A percentile compares a stretch with the other conserved stretches of the same genome.
phyloP scores from a whole-genome alignment of 306 rosid genomes.

The Fragaria nilgerrensis region DNA sequence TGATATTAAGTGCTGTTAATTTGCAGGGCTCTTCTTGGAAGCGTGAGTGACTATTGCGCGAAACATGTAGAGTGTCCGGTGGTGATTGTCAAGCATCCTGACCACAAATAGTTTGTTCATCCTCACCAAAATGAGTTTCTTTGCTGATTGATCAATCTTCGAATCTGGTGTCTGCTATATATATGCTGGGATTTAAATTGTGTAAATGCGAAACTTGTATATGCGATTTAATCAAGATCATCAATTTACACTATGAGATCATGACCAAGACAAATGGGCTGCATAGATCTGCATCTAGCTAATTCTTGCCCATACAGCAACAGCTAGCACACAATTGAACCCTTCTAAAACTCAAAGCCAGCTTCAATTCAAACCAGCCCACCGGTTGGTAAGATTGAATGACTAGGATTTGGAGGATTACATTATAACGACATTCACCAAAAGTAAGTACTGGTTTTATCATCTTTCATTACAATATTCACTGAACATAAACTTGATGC shows the following conservation, averaged over 20 bases:
- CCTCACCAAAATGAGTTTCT: not conserved
- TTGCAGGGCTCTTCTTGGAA: conserved; percentile 72
- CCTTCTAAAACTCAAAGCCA: not conserved
- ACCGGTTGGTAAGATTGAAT: not conserved
- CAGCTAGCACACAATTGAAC: not conserved
- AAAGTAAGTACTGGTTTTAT: not conserved
- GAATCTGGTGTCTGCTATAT: not conserved
- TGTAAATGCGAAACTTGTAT: not conserved
- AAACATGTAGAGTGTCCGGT: conserved; percentile 75
- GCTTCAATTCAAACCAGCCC: not conserved
- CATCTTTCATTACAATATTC: not conserved
- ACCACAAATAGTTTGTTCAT: not conserved
- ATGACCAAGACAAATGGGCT: not conserved
- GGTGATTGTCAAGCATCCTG: conserved; percentile 63
- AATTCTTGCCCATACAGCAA: not conserved
- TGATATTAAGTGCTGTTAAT: not conserved
- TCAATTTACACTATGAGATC: not conserved
- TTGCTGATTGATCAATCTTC: conserved; percentile 25
- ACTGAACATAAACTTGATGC: not conserved
- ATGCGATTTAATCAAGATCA: not conserved
- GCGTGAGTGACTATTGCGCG: conserved; percentile 69
- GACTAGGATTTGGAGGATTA: not conserved
- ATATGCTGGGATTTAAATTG: not conserved
- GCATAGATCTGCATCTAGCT: not conserved
- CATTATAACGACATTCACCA: not conserved